Percentiles rank a stretch among this genome's conserved stretches.
Evolutionary conservation across 2,329 filamentous ascomycete species (phyloP).

Genomic region (Leptosphaerulina australis): DNA sequence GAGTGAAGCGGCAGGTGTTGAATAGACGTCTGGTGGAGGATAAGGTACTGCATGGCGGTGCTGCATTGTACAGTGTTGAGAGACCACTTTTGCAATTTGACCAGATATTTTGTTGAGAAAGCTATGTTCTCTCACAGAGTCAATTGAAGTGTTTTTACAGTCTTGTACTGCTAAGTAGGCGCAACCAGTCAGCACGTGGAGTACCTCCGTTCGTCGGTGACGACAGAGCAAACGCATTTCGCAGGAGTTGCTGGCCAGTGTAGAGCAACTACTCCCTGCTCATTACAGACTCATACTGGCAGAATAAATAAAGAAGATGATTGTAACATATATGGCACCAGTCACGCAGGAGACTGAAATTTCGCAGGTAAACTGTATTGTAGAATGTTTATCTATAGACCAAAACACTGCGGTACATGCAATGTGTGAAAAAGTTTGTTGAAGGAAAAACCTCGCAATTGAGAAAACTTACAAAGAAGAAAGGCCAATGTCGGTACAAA

Average conservation of each 20-base stretch:
- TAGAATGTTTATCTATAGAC: too few relatives aligned
- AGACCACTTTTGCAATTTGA: too few relatives aligned
- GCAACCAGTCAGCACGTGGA: background rate
- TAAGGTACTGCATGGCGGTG: background rate
- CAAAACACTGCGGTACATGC: too few relatives aligned
- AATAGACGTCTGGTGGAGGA: conserved; percentile 3
- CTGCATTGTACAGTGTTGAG: background rate
- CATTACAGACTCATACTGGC: too few relatives aligned
- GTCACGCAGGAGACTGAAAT: too few relatives aligned
- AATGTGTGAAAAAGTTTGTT: too few relatives aligned
- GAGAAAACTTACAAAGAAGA: too few relatives aligned
- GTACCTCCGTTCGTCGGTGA: background rate
- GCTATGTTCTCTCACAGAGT: background rate
- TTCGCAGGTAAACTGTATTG: too few relatives aligned
- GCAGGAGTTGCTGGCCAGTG: background rate
- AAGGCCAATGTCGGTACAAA: too few relatives aligned
- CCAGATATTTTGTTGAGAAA: background rate
- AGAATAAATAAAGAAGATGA: too few relatives aligned
- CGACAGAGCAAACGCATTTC: background rate
- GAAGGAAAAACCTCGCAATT: too few relatives aligned
- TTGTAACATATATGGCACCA: too few relatives aligned
- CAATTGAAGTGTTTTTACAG: background rate
- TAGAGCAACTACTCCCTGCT: background rate
- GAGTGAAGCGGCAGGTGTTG: background rate
- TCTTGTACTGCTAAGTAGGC: background rate